phyloP scores from a whole-genome alignment of 176 grass and related monocot species.

The Bothriochloa decipiens region DNA sequence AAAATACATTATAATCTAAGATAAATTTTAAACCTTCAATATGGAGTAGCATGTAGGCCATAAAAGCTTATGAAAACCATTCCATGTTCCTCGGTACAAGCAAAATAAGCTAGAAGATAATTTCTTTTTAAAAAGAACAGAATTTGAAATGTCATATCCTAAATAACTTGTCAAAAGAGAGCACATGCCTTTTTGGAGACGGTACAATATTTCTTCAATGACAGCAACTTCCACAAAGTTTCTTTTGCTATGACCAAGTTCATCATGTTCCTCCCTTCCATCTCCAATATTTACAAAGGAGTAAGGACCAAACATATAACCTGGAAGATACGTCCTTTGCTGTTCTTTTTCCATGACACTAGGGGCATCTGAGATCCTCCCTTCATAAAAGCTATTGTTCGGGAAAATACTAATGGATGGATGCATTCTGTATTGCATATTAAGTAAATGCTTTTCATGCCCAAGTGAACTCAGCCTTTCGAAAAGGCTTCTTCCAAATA shows the following conservation, averaged over 20 bases:
- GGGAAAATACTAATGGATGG: conserved; percentile 83
- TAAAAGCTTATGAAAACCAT: not conserved
- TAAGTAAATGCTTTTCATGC: conserved; percentile 68
- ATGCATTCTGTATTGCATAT: conserved; percentile 90
- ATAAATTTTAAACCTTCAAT: not conserved
- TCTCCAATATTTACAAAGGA: conserved; percentile 71
- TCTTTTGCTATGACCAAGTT: conserved; percentile 55
- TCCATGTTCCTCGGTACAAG: not conserved
- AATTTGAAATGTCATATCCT: not conserved
- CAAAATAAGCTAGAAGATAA: not conserved
- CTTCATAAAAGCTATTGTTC: conserved; percentile 67
- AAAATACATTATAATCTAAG: not conserved
- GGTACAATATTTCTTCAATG: conserved; percentile 49
- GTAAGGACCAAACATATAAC: conserved; percentile 68
- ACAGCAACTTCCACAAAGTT: conserved; percentile 68
- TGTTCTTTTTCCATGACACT: conserved; percentile 63
- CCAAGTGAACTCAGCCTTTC: conserved; percentile 79
- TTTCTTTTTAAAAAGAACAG: not conserved
- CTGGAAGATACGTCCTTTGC: conserved; percentile 49
- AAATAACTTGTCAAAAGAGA: not conserved
- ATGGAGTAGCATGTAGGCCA: not conserved
- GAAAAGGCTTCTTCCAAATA: conserved; percentile 76
- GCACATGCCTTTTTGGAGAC: conserved; percentile 53
- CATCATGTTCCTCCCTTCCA: conserved; percentile 57
- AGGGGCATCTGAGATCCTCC: conserved; percentile 69